Base-by-base conservation (phyloP, 495 filamentous ascomycete species). In the Trichoderma orchidacearum region DNA sequence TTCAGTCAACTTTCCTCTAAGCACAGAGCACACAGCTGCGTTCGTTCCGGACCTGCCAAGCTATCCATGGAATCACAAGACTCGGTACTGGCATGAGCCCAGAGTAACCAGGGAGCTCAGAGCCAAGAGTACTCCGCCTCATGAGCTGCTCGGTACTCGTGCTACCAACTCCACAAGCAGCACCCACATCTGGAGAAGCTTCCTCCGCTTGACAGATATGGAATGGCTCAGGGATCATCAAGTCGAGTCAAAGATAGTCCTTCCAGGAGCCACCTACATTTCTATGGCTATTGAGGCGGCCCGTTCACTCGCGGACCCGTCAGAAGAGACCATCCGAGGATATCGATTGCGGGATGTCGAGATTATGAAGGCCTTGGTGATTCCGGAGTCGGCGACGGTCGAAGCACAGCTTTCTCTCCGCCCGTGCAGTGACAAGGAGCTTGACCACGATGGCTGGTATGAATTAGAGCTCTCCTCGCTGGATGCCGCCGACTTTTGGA, bases 81-180 rank as follows among this genome's bases (percentile, higher is more conserved):
- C 12, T 11, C 8, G 5, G 1, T 66, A 67, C 55, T 76, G 73
- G 71, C 30, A 60, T 23, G 75, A 75, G 55, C 12, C 12, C 4
- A 11, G 34, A 13, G 4, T 36, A 1, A 15, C 34, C 17, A 11
- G 34, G n/a, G n/a, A 18, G 8, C 12, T 51, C 45, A 21, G 45
- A 23, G 8, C 18, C 1, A 18, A 30, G n/a, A 35, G 23, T 41
- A 41, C 35, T 55, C 59, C 64, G 1, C 59, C 65, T 13, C 71
- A 78, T 35, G 74, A 79, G 60, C 61, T 82, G 0, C 59, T 82
- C 5, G 80, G 36, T 25, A 51, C 30, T 3, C 51, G 32, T 11
- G 38, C 48, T 1, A 0, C 31, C 0, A 63, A 68, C 25, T 67
- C 50, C 54, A 69, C 68, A 51, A 51, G 60, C 0, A 11, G 52